Base-by-base conservation (phyloP, 2,329 filamentous ascomycete genomes). In the Cryphonectria naterciae region DNA sequence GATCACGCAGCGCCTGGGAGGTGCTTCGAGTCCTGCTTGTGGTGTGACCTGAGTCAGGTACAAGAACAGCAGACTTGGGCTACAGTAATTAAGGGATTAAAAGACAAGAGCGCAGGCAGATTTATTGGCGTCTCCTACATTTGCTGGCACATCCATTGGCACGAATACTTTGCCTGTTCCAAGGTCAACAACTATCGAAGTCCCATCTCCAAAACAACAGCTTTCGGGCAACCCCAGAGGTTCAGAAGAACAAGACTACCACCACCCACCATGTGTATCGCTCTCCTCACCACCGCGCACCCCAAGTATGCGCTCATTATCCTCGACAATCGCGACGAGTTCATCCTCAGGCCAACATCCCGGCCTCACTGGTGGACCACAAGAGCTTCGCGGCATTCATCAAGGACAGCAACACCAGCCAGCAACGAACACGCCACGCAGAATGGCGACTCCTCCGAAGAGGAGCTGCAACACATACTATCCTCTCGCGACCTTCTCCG, bases 251-350 rank as follows among this genome's bases (percentile, higher is more conserved):
- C 11, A 2, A 17, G 22, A 39, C 32, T 32, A 2, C 32, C 4
- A n/a, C 28, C 13, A 61, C 13, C 41, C 73, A 79, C 65, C 70
- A 95, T 95, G 92, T 95, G 93, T 79, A 94, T 95, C 81, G 90
- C 89, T 65, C 84, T 95, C 62, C 83, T 93, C 71, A 93, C 92
- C 37, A 95, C 92, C 25, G 86, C 91, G 62, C 92, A 95, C 78
- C 92, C 93, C 13, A 84, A 87, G 74, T 95, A 95, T 80, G 86
- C 91, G 37, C 85, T 95, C 72, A 92, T 95, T 75, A 82, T 93
- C 72, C 84, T 94, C 78, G 89, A 94, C 81, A 95, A 95, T 79
- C 88, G 93, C 75, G 93, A 95, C 83, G 92, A 91, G 78, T 91
- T 87, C 80, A 88, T 91, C 73, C 83, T 90, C 19, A 85, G 89